Evolutionary conservation across 441 rosid species (phyloP).

Genomic region (Pelargonium myrrhifolium): DNA sequence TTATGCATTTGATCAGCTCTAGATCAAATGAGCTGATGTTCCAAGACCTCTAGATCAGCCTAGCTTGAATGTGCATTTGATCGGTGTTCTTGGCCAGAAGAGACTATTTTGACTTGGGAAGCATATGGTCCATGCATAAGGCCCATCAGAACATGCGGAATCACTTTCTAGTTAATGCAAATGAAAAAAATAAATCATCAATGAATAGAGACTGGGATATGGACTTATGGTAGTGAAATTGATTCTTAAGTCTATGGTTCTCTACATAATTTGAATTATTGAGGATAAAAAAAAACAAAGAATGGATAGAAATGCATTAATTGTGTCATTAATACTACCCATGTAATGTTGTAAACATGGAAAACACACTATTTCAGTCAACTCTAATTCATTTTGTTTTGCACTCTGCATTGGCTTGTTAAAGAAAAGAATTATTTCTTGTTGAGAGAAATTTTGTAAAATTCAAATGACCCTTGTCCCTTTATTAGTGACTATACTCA

Average conservation of each 20-base stretch:
- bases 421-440: constrained; percentile 26
- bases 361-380: constrained; percentile 21
- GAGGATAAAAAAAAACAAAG: constrained; percentile 20
- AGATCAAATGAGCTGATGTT: neutral
- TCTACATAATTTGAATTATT: constrained; percentile 15
- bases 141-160: constrained; percentile 7
- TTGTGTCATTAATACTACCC: constrained; percentile 15
- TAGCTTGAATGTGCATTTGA: constrained; percentile 3
- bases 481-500: constrained; percentile 14
- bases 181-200: neutral
- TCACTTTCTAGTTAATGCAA: constrained; percentile 12
- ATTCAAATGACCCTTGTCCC: constrained; percentile 16
- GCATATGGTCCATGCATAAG: constrained; percentile 10
- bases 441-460: constrained; percentile 24
- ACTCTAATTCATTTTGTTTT: constrained; percentile 13
- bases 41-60: neutral
- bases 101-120: constrained; percentile 10
- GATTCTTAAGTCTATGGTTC: constrained; percentile 12
- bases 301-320: constrained; percentile 18
- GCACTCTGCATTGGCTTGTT: constrained; percentile 23
- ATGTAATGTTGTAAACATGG: constrained; percentile 21
- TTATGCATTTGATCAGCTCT: no score
- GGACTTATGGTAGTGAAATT: constrained; percentile 18
- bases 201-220: constrained; percentile 21
- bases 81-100: constrained; percentile 4